phyloP scores from a whole-genome alignment of 1,284 basidiomycete genomes.

The Coniferiporia sulphurascens region DNA sequence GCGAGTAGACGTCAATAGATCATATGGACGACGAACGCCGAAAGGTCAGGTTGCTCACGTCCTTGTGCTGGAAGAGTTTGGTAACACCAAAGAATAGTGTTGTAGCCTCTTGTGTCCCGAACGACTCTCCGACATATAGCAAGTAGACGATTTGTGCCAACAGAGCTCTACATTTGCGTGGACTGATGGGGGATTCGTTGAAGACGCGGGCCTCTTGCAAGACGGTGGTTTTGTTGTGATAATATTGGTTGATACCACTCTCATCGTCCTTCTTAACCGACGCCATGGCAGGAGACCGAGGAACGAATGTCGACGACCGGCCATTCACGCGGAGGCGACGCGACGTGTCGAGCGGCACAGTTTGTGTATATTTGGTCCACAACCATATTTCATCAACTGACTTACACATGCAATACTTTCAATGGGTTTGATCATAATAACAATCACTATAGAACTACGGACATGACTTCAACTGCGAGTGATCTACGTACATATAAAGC shows the following conservation, averaged over 20 bases:
- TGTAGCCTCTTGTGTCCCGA: conserved; percentile 95
- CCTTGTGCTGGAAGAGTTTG: conserved; percentile 99
- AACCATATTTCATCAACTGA: background rate
- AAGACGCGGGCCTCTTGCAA: conserved; percentile 98
- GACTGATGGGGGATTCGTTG: conserved; percentile 98
- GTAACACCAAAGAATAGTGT: conserved; percentile 98
- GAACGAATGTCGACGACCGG: conserved; percentile 7
- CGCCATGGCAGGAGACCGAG: conserved; percentile 49
- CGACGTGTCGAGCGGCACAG: conserved; percentile 1
- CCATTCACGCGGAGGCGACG: background rate
- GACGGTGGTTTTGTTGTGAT: conserved; percentile 93
- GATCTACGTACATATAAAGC: conserved; percentile 6
- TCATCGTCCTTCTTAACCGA: conserved; percentile 92
- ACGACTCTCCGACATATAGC: conserved; percentile 93
- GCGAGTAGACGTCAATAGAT: conserved; percentile 14
- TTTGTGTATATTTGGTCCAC: background rate
- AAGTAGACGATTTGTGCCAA: conserved; percentile 97
- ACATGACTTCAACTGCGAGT: conserved; percentile 1
- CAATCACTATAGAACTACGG: background rate
- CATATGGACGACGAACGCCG: background rate
- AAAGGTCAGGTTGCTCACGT: conserved; percentile 57
- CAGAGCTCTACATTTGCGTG: conserved; percentile 93
- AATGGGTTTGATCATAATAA: background rate
- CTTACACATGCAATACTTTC: too few species aligned
- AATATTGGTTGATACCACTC: conserved; percentile 78